Evolutionary conservation across 1,284 basidiomycete genomes (phyloP).

Genomic region (Leccinum angustisporum): DNA sequence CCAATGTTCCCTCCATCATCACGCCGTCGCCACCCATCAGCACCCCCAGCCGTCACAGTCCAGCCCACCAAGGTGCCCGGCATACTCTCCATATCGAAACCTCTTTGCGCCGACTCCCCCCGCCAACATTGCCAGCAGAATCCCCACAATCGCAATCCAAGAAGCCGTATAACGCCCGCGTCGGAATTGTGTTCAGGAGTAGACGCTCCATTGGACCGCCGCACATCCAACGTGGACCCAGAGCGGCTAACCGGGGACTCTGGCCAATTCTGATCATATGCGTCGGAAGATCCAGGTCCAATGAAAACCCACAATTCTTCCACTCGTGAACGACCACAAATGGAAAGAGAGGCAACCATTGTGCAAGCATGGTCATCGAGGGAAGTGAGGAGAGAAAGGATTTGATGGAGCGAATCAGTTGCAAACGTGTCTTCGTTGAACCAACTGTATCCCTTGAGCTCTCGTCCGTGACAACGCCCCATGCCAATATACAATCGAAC

Average conservation of each 20-base stretch:
- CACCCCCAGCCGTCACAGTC: constrained; percentile 62
- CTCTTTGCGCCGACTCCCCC: constrained; percentile 37
- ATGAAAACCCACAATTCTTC: constrained; percentile 81
- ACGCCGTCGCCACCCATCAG: constrained; percentile 66
- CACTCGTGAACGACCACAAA: constrained; percentile 65
- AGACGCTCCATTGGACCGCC: constrained; percentile 35
- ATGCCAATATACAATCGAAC: constrained; percentile 54
- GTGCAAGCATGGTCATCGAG: constrained; percentile 69
- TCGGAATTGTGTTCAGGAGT: constrained; percentile 34
- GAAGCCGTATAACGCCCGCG: constrained; percentile 17
- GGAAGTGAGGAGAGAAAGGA: constrained; percentile 62
- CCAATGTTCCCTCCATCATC: constrained; percentile 36
- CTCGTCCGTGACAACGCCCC: constrained; percentile 39
- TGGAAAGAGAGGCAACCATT: constrained; percentile 65
- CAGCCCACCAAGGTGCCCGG: constrained; percentile 71
- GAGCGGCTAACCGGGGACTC: constrained; percentile 36
- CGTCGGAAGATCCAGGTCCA: constrained; percentile 45
- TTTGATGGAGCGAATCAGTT: constrained; percentile 74
- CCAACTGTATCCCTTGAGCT: constrained; percentile 30
- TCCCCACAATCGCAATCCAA: constrained; percentile 29
- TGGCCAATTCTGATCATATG: constrained; percentile 34
- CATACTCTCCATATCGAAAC: constrained; percentile 67
- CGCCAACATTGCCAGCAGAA: constrained; percentile 34
- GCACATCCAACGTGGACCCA: constrained; percentile 34
- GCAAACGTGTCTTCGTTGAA: constrained; percentile 77